These are phyloP conservation scores for Vanrija sp. DNA, from an alignment of 1,284 basidiomycete species.

Conservation along the genomic window DNA sequence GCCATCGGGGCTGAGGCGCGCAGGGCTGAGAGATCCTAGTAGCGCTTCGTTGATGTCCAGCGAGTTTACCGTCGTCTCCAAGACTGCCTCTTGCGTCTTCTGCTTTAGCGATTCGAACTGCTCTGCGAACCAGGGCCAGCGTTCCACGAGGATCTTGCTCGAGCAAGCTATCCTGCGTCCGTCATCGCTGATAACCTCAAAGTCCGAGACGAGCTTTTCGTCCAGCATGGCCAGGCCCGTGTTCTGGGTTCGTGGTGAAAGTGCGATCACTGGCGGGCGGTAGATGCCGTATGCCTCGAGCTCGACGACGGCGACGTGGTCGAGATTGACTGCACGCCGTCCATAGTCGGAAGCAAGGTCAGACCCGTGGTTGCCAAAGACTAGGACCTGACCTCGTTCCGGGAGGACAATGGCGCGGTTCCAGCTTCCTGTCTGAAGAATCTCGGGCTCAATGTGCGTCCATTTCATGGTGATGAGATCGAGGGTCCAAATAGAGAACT, in stretches of 20 bases:
- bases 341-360: conserved; percentile 90
- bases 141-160: conserved; percentile 70
- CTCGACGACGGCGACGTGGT: conserved; percentile 84
- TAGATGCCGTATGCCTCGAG: conserved; percentile 92
- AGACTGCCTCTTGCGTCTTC: conserved; percentile 20
- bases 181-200: conserved; percentile 87
- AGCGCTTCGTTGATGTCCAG: conserved; percentile 41
- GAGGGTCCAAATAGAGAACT: conserved; percentile 83
- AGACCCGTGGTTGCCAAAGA: conserved; percentile 81
- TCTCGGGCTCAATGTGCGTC: conserved; percentile 77
- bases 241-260: conserved; percentile 60
- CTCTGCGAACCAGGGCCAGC: conserved; percentile 91
- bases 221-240: conserved; percentile 73
- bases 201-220: conserved; percentile 72
- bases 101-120: conserved; percentile 53
- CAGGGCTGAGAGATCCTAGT: conserved; percentile 33
- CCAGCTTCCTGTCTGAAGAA: conserved; percentile 75
- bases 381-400: conserved; percentile 70
- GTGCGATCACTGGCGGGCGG: conserved; percentile 68
- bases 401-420: conserved; percentile 80
- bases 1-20: conserved; percentile 57
- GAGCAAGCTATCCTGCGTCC: conserved; percentile 77
- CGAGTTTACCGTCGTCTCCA: conserved; percentile 18
- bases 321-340: conserved; percentile 80
- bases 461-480: conserved; percentile 74